Percentiles rank a stretch among this genome's conserved stretches.
Conservation (phyloP, 306 rosid species). For the Mimosa bimucronata region DNA sequence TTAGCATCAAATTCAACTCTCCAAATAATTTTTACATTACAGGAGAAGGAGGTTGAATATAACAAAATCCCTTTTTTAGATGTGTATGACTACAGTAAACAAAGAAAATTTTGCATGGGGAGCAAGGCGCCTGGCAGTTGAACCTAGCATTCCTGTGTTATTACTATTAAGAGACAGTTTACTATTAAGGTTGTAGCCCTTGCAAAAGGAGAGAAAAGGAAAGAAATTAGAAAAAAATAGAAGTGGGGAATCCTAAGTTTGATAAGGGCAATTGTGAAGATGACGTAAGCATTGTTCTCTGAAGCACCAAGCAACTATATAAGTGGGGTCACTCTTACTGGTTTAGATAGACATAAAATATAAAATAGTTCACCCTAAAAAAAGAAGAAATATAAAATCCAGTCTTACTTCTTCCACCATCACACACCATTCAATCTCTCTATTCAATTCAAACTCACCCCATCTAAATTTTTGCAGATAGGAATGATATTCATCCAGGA, state of each 20-base stretch:
- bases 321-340: conserved; percentile 58
- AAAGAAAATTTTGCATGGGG: conserved; percentile 24
- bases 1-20: too few species aligned
- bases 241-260: conserved; percentile 92
- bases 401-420: conserved; percentile 44
- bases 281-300: conserved; percentile 74
- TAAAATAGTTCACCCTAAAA: not conserved
- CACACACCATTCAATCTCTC: conserved; percentile 26
- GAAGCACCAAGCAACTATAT: conserved; percentile 64
- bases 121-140: conserved; percentile 56
- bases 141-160: conserved; percentile 45
- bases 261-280: conserved; percentile 56
- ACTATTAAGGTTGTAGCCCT: conserved; percentile 44
- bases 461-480: conserved; percentile 4
- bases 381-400: conserved; percentile 12
- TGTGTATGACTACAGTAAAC: too few species aligned
- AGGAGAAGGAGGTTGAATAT: too few species aligned
- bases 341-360: conserved; percentile 42
- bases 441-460: conserved; percentile 22
- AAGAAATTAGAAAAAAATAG: conserved; percentile 37
- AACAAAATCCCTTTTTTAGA: too few species aligned
- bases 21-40: too few species aligned
- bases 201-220: conserved; percentile 42
- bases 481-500: conserved; percentile 44
- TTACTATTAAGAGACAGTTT: conserved; percentile 49